Conservation (phyloP, 2,329 filamentous ascomycete genomes). For the Paraphoma chrysanthemicola region DNA sequence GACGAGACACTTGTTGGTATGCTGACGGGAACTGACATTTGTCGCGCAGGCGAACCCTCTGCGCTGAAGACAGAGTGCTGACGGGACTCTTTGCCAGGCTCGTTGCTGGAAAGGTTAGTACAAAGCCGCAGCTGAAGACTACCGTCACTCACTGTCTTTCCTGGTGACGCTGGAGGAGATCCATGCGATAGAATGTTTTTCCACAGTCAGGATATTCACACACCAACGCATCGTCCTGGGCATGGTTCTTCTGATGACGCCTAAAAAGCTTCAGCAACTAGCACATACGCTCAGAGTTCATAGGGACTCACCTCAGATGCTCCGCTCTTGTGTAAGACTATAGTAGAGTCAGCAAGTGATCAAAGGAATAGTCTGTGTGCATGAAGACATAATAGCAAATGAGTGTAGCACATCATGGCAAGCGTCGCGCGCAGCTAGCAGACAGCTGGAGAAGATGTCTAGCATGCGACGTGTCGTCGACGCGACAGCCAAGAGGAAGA, state of each 20-base stretch:
- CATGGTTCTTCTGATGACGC: conserved; percentile 57
- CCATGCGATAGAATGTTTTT: conserved; percentile 53
- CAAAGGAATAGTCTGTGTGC: no score
- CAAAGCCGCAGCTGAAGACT: not conserved
- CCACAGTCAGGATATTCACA: conserved; percentile 52
- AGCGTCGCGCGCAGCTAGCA: no score
- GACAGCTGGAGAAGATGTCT: no score
- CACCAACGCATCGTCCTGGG: conserved; percentile 47
- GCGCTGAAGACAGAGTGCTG: conserved; percentile 27
- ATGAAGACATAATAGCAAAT: no score
- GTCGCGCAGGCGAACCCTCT: conserved; percentile 30
- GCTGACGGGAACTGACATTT: conserved; percentile 18
- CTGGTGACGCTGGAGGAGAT: conserved; percentile 54
- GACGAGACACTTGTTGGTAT: conserved; percentile 18
- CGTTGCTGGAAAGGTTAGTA: conserved; percentile 35
- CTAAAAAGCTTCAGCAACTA: conserved; percentile 27
- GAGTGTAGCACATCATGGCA: no score
- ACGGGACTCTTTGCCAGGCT: conserved; percentile 31
- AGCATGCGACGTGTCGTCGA: no score
- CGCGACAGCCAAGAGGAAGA: no score
- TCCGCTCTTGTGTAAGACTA: conserved; percentile 57
- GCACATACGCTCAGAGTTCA: not conserved
- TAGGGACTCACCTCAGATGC: conserved; percentile 48
- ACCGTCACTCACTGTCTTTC: conserved; percentile 52
- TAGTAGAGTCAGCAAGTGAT: not conserved